Conservation (phyloP, 441 rosid genomes). For the Dalechampia spathulata region DNA sequence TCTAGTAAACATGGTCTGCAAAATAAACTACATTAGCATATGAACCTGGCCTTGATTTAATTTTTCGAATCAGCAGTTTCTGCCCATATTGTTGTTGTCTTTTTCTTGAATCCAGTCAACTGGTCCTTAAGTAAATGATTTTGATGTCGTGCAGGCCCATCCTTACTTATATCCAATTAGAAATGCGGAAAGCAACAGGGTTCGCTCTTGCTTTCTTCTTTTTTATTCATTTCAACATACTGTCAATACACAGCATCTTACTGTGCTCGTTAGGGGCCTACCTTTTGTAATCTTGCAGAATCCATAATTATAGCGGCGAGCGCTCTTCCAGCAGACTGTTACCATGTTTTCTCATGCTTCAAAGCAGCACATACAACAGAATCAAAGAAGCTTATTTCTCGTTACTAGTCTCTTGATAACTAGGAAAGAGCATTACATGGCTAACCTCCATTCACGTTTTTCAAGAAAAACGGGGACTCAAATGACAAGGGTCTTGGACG, state of each 20-base stretch:
- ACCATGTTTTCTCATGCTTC: conserved; percentile 1
- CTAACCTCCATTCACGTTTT: too few relatives aligned
- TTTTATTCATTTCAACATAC: too few relatives aligned
- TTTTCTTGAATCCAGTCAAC: not conserved
- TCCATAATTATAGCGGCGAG: conserved; percentile 12
- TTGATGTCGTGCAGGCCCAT: conserved; percentile 45
- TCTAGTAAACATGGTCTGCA: not conserved
- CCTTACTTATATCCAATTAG: conserved; percentile 74
- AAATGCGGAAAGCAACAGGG: conserved; percentile 84
- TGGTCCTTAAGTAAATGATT: not conserved
- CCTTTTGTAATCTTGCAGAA: conserved; percentile 16
- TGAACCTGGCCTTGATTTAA: not conserved
- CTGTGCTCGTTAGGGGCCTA: conserved; percentile 11
- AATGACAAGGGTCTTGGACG: not conserved
- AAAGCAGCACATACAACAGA: too few relatives aligned
- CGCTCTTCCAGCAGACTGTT: conserved; percentile 9
- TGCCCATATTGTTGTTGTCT: conserved; percentile 1
- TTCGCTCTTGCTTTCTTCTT: conserved; percentile 34
- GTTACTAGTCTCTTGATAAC: not conserved
- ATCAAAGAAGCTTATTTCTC: too few relatives aligned
- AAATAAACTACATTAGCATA: not conserved
- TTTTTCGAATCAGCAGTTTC: not conserved
- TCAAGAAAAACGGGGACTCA: not conserved
- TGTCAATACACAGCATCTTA: conserved; percentile 11
- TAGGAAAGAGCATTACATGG: not conserved